These are phyloP conservation scores for Zostera marina DNA, from an alignment of 116 monocot genomes.

Conservation along the genomic window DNA sequence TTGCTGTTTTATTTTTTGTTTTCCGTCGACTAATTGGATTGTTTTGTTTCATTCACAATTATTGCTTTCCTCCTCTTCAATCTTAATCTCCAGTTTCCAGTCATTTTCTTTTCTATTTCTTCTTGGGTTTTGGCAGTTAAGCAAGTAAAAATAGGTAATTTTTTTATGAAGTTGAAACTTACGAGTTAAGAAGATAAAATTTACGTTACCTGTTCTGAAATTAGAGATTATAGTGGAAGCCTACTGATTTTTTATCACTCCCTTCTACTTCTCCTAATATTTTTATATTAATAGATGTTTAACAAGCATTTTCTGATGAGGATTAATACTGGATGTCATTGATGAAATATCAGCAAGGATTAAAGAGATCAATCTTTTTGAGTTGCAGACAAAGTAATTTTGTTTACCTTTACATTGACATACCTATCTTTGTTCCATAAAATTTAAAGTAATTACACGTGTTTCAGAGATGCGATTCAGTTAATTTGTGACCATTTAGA, in stretches of 20 bases:
- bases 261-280: too few species aligned
- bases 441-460: conserved; percentile 11
- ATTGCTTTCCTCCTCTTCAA: too few species aligned
- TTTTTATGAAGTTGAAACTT: too few species aligned
- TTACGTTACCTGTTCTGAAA: too few species aligned
- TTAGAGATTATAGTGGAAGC: too few species aligned
- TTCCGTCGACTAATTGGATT: background rate
- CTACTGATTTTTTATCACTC: too few species aligned
- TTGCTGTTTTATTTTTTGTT: background rate
- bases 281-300: too few species aligned
- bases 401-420: background rate
- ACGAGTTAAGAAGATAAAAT: too few species aligned
- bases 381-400: conserved; percentile 82
- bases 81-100: too few species aligned
- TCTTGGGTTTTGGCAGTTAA: too few species aligned
- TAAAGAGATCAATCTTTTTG: conserved; percentile 79
- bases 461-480: conserved; percentile 73
- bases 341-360: conserved; percentile 76
- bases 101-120: too few species aligned
- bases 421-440: background rate
- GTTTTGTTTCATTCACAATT: background rate
- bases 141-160: too few species aligned
- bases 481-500: conserved; percentile 77
- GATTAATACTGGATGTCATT: conserved; percentile 66
- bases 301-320: background rate